phyloP scores from a whole-genome alignment of 2,329 filamentous ascomycete species.

The Didymella segeticola region DNA sequence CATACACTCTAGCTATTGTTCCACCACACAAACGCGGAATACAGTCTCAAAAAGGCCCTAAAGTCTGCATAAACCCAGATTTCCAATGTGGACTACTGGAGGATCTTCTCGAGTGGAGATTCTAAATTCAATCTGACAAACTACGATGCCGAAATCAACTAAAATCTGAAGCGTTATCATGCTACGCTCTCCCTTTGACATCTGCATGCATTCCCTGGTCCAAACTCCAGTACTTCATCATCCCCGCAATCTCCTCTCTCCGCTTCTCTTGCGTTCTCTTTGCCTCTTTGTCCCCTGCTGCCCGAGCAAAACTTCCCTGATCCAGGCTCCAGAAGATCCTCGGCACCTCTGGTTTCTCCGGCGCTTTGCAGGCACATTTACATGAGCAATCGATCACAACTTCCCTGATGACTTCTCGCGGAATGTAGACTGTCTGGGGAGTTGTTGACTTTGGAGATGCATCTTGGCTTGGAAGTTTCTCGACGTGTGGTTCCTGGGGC shows the following conservation, averaged over 20 bases:
- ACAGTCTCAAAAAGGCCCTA: too few species aligned
- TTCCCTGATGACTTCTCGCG: background rate
- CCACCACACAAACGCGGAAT: too few species aligned
- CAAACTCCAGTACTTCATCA: background rate
- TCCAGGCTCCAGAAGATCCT: background rate
- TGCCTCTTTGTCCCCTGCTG: background rate
- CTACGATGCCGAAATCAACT: background rate
- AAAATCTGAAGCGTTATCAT: too few species aligned
- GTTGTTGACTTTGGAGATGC: background rate
- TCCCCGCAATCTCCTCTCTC: background rate
- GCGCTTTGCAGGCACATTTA: background rate
- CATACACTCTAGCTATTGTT: too few species aligned
- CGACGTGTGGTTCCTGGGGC: background rate
- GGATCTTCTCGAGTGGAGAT: too few species aligned
- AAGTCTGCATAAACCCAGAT: too few species aligned
- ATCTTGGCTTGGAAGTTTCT: background rate
- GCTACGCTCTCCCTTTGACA: background rate
- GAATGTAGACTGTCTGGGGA: background rate
- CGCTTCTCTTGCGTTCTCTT: background rate
- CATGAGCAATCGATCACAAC: background rate
- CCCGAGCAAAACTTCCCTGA: background rate
- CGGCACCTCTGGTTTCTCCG: background rate
- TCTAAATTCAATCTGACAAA: too few species aligned
- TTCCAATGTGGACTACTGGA: too few species aligned
- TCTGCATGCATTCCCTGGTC: background rate